These are phyloP conservation scores for Sporothrix curviconia DNA, from an alignment of 2,329 filamentous ascomycete genomes.

Conservation along the genomic window DNA sequence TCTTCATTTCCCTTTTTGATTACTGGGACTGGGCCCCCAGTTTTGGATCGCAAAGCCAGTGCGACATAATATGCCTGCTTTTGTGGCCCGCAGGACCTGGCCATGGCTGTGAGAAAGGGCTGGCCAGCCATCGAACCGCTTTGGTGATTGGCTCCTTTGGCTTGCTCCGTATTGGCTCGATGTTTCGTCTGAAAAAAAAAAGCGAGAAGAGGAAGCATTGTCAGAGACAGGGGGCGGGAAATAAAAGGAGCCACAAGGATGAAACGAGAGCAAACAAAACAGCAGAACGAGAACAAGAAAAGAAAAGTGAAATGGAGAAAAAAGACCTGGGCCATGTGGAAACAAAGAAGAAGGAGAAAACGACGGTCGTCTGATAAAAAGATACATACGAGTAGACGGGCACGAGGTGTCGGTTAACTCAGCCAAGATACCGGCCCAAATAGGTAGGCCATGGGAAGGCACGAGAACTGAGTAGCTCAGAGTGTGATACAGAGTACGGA, in stretches of 20 bases:
- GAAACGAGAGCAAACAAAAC: not conserved
- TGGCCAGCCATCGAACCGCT: not conserved
- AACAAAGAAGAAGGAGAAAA: not conserved
- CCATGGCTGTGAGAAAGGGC: not conserved
- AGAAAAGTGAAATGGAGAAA: not conserved
- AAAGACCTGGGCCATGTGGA: not conserved
- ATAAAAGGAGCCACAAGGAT: not conserved
- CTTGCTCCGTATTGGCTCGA: slow-evolving; percentile 2
- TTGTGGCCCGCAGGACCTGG: not conserved
- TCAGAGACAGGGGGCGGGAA: not conserved
- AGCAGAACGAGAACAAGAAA: not conserved
- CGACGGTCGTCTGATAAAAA: too few relatives aligned
- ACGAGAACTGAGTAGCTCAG: too few relatives aligned
- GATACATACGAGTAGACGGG: not conserved
- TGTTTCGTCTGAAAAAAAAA: slow-evolving; percentile 6
- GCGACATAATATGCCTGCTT: not conserved
- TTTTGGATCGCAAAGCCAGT: too few relatives aligned
- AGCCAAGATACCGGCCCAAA: not conserved
- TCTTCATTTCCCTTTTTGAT: slow-evolving; percentile 7
- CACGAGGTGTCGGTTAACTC: not conserved
- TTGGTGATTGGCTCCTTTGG: not conserved
- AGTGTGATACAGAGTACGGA: not conserved
- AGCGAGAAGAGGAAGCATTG: too few relatives aligned
- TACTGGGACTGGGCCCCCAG: not conserved
- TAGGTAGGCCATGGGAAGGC: too few relatives aligned